Evolutionary conservation across 352 stramenopile species (phyloP).

Genomic region (Halophytophthora polymorphica): DNA sequence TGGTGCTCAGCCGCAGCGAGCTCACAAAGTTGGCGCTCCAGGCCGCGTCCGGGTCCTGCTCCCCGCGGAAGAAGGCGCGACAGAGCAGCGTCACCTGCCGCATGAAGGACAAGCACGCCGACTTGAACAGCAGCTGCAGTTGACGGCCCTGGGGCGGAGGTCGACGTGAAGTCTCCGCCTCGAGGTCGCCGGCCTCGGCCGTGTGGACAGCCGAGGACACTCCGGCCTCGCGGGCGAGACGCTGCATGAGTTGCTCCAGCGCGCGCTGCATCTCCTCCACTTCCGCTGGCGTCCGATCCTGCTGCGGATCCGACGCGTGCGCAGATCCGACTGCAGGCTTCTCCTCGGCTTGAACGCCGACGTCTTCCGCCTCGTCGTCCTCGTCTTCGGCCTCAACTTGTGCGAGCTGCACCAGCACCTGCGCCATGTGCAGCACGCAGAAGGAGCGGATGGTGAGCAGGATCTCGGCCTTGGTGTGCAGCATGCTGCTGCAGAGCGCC

Average conservation of each 20-base stretch:
- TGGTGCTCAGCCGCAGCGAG: conserved; percentile 66
- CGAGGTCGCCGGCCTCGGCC: conserved; percentile 6
- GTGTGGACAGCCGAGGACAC: conserved; percentile 25
- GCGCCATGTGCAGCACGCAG: conserved; percentile 74
- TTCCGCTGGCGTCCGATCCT: conserved; percentile 22
- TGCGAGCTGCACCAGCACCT: conserved; percentile 69
- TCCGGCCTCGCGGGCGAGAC: conserved; percentile 39
- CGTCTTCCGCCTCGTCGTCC: conserved; percentile 40
- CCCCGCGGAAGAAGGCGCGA: conserved; percentile 72
- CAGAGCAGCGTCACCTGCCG: conserved; percentile 73
- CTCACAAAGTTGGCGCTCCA: conserved; percentile 81
- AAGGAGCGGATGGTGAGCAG: conserved; percentile 74
- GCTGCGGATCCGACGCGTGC: not conserved
- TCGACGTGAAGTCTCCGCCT: not conserved
- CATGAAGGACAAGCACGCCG: conserved; percentile 71
- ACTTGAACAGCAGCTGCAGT: conserved; percentile 70
- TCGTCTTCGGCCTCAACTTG: conserved; percentile 54
- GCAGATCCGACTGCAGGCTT: not conserved
- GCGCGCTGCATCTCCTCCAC: conserved; percentile 42
- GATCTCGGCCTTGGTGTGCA: conserved; percentile 77
- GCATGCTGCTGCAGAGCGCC: conserved; percentile 73
- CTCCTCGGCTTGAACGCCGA: conserved; percentile 8
- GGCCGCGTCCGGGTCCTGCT: conserved; percentile 69
- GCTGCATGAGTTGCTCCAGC: conserved; percentile 53
- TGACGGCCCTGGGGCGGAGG: conserved; percentile 42